A percentile compares a stretch with the other conserved stretches of the same genome.
These are phyloP conservation scores for Quercus tomentella DNA, from an alignment of 331 rosid genomes.

Conservation along the genomic window DNA sequence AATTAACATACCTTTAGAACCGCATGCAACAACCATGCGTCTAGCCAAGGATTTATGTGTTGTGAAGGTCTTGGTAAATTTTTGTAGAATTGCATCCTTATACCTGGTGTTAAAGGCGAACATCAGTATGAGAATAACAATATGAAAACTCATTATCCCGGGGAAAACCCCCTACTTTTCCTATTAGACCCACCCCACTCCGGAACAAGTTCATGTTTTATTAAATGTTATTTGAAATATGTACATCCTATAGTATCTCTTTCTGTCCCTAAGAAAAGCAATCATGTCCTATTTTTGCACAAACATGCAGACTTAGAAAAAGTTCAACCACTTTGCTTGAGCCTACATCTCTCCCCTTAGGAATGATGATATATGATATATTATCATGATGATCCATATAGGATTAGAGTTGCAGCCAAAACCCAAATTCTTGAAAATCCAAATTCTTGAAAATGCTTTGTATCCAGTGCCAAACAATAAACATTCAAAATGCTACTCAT, in stretches of 20 bases:
- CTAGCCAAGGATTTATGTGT: not conserved
- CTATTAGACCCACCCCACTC: too few species aligned
- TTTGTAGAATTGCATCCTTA: constrained; percentile 27
- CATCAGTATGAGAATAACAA: not conserved
- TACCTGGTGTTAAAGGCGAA: constrained; percentile 38
- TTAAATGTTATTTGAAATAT: too few species aligned
- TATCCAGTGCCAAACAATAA: not conserved
- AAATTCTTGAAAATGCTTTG: not conserved
- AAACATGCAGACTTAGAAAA: too few species aligned
- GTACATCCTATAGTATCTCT: too few species aligned
- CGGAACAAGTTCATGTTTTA: too few species aligned
- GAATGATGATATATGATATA: not conserved
- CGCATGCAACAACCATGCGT: constrained; percentile 22
- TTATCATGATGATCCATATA: not conserved
- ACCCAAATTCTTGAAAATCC: not conserved
- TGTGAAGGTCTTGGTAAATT: constrained; percentile 16
- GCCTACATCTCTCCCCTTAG: not conserved
- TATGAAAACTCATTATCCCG: not conserved
- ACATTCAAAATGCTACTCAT: not conserved
- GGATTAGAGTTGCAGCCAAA: not conserved
- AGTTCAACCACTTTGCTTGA: not conserved
- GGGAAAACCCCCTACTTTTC: not conserved
- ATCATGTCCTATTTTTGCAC: not conserved
- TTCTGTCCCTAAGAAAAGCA: too few species aligned
- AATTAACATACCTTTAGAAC: constrained; percentile 23